A percentile compares a stretch with the other conserved stretches of the same genome.
These are phyloP conservation scores for Nissolia schottii DNA, from an alignment of 306 rosid species.

Conservation along the genomic window DNA sequence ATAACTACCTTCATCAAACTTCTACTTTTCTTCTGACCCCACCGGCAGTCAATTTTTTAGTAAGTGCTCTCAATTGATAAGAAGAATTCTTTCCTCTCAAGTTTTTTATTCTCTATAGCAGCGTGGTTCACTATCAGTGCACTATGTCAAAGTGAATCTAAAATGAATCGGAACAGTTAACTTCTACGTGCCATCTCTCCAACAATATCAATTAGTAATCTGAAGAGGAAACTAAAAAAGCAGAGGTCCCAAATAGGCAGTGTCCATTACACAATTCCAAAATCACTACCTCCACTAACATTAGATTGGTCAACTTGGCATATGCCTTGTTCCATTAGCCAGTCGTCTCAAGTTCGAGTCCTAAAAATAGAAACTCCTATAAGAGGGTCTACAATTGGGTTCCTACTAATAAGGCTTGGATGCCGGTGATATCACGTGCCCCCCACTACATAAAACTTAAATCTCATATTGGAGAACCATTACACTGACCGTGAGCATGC, in stretches of 20 bases:
- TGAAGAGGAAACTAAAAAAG: background rate
- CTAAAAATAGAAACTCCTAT: too few relatives aligned
- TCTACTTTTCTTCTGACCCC: constrained; percentile 21
- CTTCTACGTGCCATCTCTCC: background rate
- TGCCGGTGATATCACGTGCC: too few relatives aligned
- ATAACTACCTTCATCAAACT: background rate
- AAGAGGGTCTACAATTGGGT: too few relatives aligned
- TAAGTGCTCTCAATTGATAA: background rate
- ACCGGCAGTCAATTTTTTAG: constrained; percentile 15
- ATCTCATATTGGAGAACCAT: background rate
- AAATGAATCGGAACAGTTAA: constrained; percentile 5
- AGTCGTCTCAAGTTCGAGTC: too few relatives aligned
- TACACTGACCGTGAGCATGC: background rate
- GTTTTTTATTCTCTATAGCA: constrained; percentile 19
- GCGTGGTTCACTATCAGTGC: background rate
- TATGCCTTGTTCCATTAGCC: too few relatives aligned
- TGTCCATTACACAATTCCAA: background rate
- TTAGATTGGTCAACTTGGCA: too few relatives aligned
- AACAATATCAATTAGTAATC: background rate
- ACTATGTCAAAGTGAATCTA: background rate
- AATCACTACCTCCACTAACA: background rate
- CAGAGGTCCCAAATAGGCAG: background rate
- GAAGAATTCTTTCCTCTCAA: background rate
- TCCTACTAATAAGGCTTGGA: too few relatives aligned
- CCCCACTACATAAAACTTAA: background rate